phyloP scores from a whole-genome alignment of 371 early-diverging fungal genomes.

The Lichtheimia ramosa region DNA sequence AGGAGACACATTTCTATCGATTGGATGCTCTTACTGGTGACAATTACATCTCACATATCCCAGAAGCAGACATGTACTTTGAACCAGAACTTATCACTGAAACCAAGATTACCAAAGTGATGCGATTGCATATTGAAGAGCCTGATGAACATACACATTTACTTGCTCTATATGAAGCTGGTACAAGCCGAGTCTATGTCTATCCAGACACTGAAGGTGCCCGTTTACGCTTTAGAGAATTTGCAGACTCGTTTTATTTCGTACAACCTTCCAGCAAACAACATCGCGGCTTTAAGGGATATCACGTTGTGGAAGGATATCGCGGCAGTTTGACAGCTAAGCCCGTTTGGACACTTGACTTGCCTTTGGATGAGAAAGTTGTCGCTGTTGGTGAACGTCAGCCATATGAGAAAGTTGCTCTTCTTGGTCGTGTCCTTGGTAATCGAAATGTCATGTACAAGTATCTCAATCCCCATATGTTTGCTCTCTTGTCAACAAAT shows the following conservation, averaged over 20 bases:
- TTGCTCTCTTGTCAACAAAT: constrained; percentile 62
- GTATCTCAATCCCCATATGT: constrained; percentile 90
- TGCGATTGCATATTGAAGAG: constrained; percentile 69
- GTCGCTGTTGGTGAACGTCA: constrained; percentile 43
- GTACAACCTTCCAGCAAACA: constrained; percentile 41
- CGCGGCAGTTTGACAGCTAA: constrained; percentile 52
- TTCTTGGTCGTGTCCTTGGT: constrained; percentile 89
- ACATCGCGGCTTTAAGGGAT: constrained; percentile 43
- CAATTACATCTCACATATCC: constrained; percentile 42
- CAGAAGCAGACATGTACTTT: constrained; percentile 38
- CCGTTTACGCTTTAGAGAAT: constrained; percentile 45
- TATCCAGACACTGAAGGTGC: constrained; percentile 60
- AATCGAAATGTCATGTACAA: constrained; percentile 95
- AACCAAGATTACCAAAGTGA: constrained; percentile 49
- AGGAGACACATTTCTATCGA: constrained; percentile 51
- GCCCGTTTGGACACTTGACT: constrained; percentile 60
- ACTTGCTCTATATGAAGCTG: constrained; percentile 63
- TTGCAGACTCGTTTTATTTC: constrained; percentile 58
- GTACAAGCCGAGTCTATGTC: constrained; percentile 55
- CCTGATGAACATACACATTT: constrained; percentile 65
- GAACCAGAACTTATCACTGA: constrained; percentile 54
- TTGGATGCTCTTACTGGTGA: constrained; percentile 77
- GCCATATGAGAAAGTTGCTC: constrained; percentile 68
- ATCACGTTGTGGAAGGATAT: constrained; percentile 51
- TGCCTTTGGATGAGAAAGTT: constrained; percentile 61